A percentile compares a stretch with the other conserved stretches of the same genome.
These are phyloP conservation scores for Lanmaoa rubissima DNA, from an alignment of 768 basidiomycete genomes.

Conservation along the genomic window DNA sequence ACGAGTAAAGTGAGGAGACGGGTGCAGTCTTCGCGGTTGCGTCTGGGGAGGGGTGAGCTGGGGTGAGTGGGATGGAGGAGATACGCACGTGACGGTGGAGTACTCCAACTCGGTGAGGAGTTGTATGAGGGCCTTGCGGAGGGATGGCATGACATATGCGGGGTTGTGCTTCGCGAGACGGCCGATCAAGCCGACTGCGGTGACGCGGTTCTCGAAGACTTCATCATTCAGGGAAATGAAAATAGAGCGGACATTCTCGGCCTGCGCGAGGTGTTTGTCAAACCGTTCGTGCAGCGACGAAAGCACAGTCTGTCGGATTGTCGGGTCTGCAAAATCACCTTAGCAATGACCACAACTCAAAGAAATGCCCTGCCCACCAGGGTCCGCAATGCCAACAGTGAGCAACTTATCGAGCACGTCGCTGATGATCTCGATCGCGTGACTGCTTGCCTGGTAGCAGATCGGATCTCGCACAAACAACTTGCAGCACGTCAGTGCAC, in stretches of 20 bases:
- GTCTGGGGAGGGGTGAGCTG: slow-evolving; percentile 41
- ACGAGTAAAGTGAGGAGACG: slow-evolving; percentile 86
- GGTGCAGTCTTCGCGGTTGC: slow-evolving; percentile 89
- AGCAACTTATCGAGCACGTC: slow-evolving; percentile 97
- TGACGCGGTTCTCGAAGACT: slow-evolving; percentile 87
- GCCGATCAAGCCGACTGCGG: slow-evolving; percentile 90
- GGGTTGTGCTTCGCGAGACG: slow-evolving; percentile 94
- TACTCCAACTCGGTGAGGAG: slow-evolving; percentile 96
- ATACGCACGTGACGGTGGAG: slow-evolving; percentile 77
- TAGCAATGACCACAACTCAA: slow-evolving; percentile 3
- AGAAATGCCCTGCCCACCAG: slow-evolving; percentile 51
- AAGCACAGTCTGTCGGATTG: slow-evolving; percentile 84
- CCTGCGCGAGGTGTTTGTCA: slow-evolving; percentile 95
- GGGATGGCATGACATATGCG: slow-evolving; percentile 96
- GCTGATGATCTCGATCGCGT: slow-evolving; percentile 95
- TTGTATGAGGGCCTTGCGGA: slow-evolving; percentile 94
- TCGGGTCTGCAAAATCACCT: slow-evolving; percentile 46
- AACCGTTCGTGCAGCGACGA: slow-evolving; percentile 88
- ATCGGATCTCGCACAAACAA: slow-evolving; percentile 95
- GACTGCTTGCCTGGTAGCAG: slow-evolving; percentile 91
- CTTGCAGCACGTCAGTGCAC: slow-evolving; percentile 88
- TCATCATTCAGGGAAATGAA: slow-evolving; percentile 99
- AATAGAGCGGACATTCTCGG: slow-evolving; percentile 95
- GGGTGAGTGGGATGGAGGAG: not conserved
- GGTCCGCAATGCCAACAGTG: slow-evolving; percentile 94